Conservation (phyloP, 306 rosid species). For the Pterocarpus macrocarpus region DNA sequence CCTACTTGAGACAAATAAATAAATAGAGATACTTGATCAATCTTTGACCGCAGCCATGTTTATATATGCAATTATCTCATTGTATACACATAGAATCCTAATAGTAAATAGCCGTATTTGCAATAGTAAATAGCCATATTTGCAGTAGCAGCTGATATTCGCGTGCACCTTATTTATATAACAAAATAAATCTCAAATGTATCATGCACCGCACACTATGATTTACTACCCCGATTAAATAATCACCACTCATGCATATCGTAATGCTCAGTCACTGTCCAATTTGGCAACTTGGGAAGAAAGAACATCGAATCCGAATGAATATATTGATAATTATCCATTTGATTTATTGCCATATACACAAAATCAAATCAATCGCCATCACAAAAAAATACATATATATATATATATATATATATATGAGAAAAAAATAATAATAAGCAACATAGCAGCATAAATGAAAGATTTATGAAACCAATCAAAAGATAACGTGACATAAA, state of each 20-base stretch:
- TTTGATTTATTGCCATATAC: not conserved
- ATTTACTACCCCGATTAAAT: not conserved
- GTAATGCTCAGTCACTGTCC: conserved; percentile 37
- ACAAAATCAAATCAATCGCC: not conserved
- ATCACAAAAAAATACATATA: not conserved
- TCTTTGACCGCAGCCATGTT: conserved; percentile 35
- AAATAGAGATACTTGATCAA: conserved; percentile 11
- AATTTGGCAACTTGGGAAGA: conserved; percentile 47
- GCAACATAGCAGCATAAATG: not conserved
- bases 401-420: not conserved
- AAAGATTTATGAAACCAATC: not conserved
- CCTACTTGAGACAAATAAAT: conserved; percentile 1
- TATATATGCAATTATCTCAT: not conserved
- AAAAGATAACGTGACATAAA: not conserved
- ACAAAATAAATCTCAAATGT: not conserved
- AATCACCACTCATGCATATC: not conserved
- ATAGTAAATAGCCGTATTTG: not conserved
- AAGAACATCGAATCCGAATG: conserved; percentile 27
- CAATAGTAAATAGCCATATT: too few species aligned
- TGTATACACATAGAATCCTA: not conserved
- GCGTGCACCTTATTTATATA: not conserved
- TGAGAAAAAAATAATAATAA: not conserved
- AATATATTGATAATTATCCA: conserved; percentile 40
- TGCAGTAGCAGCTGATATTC: not conserved
- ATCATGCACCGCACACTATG: not conserved